phyloP scores from a whole-genome alignment of 2,329 filamentous ascomycete species.

The Arthrobotrys sinensis region DNA sequence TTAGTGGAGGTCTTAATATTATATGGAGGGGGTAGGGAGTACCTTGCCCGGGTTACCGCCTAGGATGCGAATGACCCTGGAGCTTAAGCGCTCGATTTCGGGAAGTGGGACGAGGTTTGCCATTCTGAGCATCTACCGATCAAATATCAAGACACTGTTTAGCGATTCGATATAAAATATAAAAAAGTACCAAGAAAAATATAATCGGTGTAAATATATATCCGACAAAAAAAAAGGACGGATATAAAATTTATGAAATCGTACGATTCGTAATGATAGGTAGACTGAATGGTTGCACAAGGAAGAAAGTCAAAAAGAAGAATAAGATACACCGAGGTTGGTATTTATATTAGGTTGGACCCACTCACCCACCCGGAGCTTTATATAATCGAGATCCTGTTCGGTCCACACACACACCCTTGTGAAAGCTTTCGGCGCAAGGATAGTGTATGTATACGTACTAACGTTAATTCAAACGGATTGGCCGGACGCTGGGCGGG shows the following conservation, averaged over 20 bases:
- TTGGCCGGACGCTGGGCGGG: not conserved
- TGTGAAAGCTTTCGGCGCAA: conserved; percentile 13
- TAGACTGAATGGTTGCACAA: not conserved
- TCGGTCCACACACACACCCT: not conserved
- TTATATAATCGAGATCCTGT: conserved; percentile 31
- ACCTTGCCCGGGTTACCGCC: conserved; percentile 92
- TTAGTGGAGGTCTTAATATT: conserved; percentile 3
- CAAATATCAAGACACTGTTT: conserved; percentile 29
- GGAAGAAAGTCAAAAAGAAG: not conserved
- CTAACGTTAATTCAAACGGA: not conserved
- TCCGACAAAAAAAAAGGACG: not conserved
- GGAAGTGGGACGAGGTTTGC: conserved; percentile 75
- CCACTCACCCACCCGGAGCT: not conserved
- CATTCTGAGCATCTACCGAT: conserved; percentile 72
- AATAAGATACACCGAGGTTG: not conserved
- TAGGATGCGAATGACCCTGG: conserved; percentile 84
- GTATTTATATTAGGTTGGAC: conserved; percentile 21
- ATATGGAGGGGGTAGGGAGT: conserved; percentile 59
- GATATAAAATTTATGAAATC: not conserved
- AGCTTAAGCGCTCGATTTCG: conserved; percentile 82
- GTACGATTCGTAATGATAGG: not conserved
- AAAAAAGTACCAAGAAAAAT: conserved; percentile 1
- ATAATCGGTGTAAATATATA: not conserved
- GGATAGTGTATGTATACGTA: not conserved
- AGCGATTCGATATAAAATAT: conserved; percentile 8